Base-by-base conservation (phyloP, 1,139 yeast species). In the Zhuliangozyma parablackwelliae region DNA sequence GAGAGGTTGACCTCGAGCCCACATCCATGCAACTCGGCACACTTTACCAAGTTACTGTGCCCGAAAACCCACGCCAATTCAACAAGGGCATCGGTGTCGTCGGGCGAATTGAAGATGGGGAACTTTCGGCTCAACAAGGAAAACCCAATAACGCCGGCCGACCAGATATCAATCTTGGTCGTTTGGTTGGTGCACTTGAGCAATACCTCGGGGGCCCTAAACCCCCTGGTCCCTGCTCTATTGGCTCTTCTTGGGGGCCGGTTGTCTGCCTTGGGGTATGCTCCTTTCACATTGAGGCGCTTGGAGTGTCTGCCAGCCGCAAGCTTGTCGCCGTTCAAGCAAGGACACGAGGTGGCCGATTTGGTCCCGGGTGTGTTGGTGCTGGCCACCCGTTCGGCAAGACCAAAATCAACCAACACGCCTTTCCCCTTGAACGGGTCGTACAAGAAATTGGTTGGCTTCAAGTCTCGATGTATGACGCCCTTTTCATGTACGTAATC, bases 161-260 rank as follows among this genome's bases (percentile, higher is more conserved):
- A 82, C 97, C 97, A 89, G 11, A 88, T 76, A 58, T 89, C 97
- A 30, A 89, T 78, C 54, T 82, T 82, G 2, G 87, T 77, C 7
- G 84, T 72, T 61, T 90, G 97, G 42, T 85, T 81, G 2, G 87
- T 78, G 59, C 97, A 89, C 57, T 88, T 88, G 60, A 89, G 75
- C 41, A 90, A 65, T 3, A 89, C 97, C 56, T 89, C 97, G 0
- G 97, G 97, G 0, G 97, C 96, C 47, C 97, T 72, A 56, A 89
- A 89, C 0, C 97, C 97, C 50, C 98, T 75, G 0, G 99, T 94
- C 2, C 99, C 99, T 1, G 98, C 98, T 51, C 99, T 79, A 54
- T 92, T 92, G 2, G 97, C 97, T 42, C 98, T 72, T 52, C 96
- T 75, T 2, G 95, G 89, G 1, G 95, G 88, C 44, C 97, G 68